Percentiles rank a stretch among this genome's conserved stretches.
phyloP scores from a whole-genome alignment of 768 basidiomycete species.

The Kwoniella mangroviensis region DNA sequence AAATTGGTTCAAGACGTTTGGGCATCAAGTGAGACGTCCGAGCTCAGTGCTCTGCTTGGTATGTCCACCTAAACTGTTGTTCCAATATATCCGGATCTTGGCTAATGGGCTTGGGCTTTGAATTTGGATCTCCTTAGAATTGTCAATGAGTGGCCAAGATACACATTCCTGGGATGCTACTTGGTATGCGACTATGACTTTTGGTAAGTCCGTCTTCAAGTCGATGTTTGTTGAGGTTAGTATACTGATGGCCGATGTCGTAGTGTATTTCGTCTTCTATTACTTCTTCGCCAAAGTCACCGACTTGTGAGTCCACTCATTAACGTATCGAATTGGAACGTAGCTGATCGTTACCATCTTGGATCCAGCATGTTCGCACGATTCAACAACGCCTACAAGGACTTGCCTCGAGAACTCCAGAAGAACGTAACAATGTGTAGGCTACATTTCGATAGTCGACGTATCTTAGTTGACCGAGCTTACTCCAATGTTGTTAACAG shows the following conservation, averaged over 20 bases:
- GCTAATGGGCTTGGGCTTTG: no score
- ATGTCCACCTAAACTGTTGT: no score
- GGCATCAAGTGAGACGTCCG: conserved; percentile 20
- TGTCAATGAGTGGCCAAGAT: conserved; percentile 32
- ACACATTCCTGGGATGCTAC: conserved; percentile 44
- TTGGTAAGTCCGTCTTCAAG: conserved; percentile 20
- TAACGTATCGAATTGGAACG: neutral
- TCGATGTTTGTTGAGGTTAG: neutral
- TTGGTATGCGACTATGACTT: conserved; percentile 34
- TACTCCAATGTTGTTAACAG: conserved; percentile 14
- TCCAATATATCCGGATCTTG: no score
- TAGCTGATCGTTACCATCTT: neutral
- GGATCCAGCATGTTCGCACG: conserved; percentile 21
- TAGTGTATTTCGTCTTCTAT: conserved; percentile 36
- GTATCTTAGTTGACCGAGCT: neutral
- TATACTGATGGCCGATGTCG: neutral
- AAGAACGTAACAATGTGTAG: conserved; percentile 45
- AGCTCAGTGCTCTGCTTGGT: conserved; percentile 33
- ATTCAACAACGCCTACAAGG: conserved; percentile 15
- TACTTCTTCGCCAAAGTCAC: conserved; percentile 28
- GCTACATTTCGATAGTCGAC: neutral
- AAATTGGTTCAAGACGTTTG: conserved; percentile 20
- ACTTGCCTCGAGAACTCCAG: conserved; percentile 28
- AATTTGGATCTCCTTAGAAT: no score
- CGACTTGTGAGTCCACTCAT: conserved; percentile 25